Conservation (phyloP, 768 basidiomycete species). For the Lactifluus echinatus region DNA sequence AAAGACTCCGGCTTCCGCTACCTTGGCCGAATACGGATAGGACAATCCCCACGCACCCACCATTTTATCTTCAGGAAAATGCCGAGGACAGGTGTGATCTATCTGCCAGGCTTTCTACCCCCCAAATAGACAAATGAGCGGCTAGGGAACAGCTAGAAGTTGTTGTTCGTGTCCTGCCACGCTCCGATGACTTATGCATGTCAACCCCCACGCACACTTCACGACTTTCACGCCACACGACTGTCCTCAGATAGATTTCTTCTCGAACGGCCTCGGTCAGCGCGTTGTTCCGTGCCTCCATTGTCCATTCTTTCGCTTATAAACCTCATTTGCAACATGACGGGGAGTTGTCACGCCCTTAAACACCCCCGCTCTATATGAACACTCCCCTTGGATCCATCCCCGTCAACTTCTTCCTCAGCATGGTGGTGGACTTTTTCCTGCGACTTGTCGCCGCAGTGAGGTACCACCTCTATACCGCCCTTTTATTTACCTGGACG, state of each 20-base stretch:
- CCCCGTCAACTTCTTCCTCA: not conserved
- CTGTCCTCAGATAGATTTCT: not conserved
- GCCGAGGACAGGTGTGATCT: conserved; percentile 7
- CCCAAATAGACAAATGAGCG: conserved; percentile 10
- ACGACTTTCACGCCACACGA: conserved; percentile 4
- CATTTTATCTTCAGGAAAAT: not conserved
- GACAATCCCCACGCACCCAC: not conserved
- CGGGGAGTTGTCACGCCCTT: not conserved
- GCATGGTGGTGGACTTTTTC: conserved; percentile 1
- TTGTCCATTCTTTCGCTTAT: not conserved
- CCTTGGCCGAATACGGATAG: not conserved
- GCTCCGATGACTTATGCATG: conserved; percentile 5
- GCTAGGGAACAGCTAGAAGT: not conserved
- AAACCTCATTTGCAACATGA: conserved; percentile 6
- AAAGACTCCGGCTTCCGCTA: not conserved
- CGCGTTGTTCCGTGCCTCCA: not conserved
- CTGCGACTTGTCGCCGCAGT: conserved; percentile 3
- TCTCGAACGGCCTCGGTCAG: conserved; percentile 6
- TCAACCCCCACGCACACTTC: not conserved
- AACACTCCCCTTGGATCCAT: not conserved
- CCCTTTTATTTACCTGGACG: conserved; percentile 26
- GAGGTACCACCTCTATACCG: conserved; percentile 19
- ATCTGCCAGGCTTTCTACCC: not conserved
- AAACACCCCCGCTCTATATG: not conserved
- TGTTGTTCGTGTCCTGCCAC: not conserved